Evolutionary conservation across 208 protist species (phyloP).

Genomic region (Plasmodiophora brassicae): DNA sequence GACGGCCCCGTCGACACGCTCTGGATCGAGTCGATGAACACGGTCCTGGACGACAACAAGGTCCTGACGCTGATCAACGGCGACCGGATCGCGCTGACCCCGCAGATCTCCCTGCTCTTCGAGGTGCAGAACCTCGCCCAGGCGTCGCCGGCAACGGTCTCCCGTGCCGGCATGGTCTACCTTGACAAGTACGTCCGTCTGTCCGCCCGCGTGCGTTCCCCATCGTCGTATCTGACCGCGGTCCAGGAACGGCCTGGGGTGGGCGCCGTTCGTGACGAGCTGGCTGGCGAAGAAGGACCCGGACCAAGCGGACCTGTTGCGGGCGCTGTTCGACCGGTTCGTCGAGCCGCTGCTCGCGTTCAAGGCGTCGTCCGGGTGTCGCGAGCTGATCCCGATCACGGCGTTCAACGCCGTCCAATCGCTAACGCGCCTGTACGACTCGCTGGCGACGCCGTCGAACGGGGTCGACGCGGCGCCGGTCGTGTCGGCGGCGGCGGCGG

Average conservation of each 20-base stretch:
- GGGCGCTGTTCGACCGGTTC: constrained; percentile 75
- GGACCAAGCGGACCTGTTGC: constrained; percentile 54
- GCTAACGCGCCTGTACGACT: constrained; percentile 87
- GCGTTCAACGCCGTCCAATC: constrained; percentile 77
- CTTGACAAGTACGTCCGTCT: constrained; percentile 76
- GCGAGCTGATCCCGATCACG: constrained; percentile 78
- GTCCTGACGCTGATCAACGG: constrained; percentile 95
- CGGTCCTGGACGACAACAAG: constrained; percentile 98
- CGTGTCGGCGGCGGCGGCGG: no score
- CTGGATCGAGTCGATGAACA: constrained; percentile 99
- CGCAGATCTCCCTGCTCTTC: constrained; percentile 91
- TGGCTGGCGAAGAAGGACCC: constrained; percentile 70
- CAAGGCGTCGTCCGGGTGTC: constrained; percentile 62
- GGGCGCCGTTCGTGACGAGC: constrained; percentile 81
- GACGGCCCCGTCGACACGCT: constrained; percentile 96
- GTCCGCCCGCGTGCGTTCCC: neutral
- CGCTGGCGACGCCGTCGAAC: constrained; percentile 74
- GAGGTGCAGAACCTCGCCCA: constrained; percentile 93
- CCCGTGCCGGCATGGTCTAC: constrained; percentile 96
- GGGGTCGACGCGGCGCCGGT: constrained; percentile 55
- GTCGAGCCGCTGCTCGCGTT: constrained; percentile 71
- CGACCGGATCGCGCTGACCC: constrained; percentile 91
- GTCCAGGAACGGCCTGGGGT: constrained; percentile 51
- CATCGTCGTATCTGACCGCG: neutral
- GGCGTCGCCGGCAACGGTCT: constrained; percentile 96